These are phyloP conservation scores for Rhizopus stolonifer DNA, from an alignment of 371 early-diverging fungal genomes.

Conservation along the genomic window DNA sequence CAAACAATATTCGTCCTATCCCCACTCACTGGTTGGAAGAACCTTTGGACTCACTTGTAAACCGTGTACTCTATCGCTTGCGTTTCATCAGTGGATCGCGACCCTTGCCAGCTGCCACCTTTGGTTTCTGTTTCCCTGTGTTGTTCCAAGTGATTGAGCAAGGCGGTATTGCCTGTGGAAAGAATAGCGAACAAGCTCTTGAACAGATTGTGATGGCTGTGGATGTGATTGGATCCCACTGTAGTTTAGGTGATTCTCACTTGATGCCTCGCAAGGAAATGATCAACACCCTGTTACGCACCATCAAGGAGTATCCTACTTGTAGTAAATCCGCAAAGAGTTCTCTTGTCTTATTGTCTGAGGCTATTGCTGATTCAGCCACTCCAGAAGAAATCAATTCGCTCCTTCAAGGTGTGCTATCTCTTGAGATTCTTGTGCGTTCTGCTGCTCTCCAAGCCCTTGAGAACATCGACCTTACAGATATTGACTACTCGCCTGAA, in stretches of 20 bases:
- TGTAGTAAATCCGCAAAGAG: constrained; percentile 61
- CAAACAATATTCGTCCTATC: constrained; percentile 59
- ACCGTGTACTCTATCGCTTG: constrained; percentile 74
- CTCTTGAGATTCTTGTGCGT: constrained; percentile 75
- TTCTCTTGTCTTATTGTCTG: constrained; percentile 65
- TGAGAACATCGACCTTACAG: constrained; percentile 67
- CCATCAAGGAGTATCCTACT: constrained; percentile 71
- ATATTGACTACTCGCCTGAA: constrained; percentile 59
- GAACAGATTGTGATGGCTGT: constrained; percentile 78
- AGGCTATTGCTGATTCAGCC: constrained; percentile 63
- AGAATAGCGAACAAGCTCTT: constrained; percentile 53
- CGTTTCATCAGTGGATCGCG: constrained; percentile 65
- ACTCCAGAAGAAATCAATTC: constrained; percentile 59
- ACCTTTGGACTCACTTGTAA: constrained; percentile 61
- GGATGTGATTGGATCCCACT: constrained; percentile 74
- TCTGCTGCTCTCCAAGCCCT: constrained; percentile 77
- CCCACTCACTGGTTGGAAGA: constrained; percentile 74
- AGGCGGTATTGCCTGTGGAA: constrained; percentile 62
- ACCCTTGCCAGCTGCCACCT: constrained; percentile 71
- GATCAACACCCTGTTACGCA: constrained; percentile 64
- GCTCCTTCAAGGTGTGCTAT: constrained; percentile 72
- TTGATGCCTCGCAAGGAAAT: constrained; percentile 75
- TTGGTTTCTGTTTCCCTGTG: constrained; percentile 83
- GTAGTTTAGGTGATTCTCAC: constrained; percentile 51
- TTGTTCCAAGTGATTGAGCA: constrained; percentile 68